phyloP scores from a whole-genome alignment of 2,329 filamentous ascomycete genomes.

The Monosporascus sp. region DNA sequence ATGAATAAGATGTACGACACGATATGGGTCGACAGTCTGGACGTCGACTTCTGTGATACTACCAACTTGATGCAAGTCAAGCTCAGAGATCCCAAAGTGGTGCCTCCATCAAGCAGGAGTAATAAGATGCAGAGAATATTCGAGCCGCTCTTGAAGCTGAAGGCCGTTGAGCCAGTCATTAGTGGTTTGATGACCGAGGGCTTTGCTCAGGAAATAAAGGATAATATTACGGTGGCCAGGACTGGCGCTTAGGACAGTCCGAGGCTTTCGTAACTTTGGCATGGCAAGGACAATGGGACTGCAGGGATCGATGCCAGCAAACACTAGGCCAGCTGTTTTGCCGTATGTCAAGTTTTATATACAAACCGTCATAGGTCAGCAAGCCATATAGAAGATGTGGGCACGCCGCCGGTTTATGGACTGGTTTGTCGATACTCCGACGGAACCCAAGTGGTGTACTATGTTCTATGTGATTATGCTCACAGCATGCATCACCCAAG shows the following conservation, averaged over 20 bases:
- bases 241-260: no score
- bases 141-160: background rate
- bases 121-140: constrained; percentile 1
- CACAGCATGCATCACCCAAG: background rate
- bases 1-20: background rate
- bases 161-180: background rate
- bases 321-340: no score
- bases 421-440: no score
- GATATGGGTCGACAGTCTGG: background rate
- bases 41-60: background rate
- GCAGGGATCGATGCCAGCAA: no score
- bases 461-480: no score
- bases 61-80: background rate
- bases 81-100: background rate
- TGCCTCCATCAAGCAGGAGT: background rate
- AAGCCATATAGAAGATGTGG: no score
- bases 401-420: no score
- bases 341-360: no score
- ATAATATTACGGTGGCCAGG: background rate
- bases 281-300: no score
- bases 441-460: no score
- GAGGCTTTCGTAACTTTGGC: no score
- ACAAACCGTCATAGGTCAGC: no score
- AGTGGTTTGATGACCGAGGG: background rate
- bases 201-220: background rate